phyloP scores from a whole-genome alignment of 2,329 filamentous ascomycete species.

The Venturia effusa region DNA sequence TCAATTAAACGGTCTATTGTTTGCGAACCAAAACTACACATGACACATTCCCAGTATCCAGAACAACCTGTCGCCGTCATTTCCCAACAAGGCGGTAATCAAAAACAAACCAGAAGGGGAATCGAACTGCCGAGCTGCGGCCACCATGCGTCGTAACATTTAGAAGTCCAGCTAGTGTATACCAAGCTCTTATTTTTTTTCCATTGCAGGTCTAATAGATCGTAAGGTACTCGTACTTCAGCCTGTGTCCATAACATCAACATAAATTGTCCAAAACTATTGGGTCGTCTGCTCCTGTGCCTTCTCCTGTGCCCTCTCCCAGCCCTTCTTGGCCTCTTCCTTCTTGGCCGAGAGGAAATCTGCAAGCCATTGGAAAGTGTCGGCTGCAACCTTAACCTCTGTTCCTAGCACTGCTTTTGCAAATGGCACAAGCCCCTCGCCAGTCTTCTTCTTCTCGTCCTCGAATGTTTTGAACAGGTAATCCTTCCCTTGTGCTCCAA shows the following conservation, averaged over 20 bases:
- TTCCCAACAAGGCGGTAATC: not conserved
- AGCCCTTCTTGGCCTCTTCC: slow-evolving; percentile 10
- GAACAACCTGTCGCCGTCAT: not conserved
- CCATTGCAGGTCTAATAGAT: not conserved
- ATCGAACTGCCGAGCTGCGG: not conserved
- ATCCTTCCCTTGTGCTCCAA: slow-evolving; percentile 21
- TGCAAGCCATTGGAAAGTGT: slow-evolving; percentile 1
- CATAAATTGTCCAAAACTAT: not conserved
- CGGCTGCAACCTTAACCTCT: slow-evolving; percentile 19
- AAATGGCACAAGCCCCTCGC: slow-evolving; percentile 22
- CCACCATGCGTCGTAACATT: not conserved
- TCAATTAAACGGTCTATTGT: not conserved
- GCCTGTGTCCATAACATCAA: not conserved
- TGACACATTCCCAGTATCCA: not conserved
- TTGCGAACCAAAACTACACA: not conserved
- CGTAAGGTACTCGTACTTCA: not conserved
- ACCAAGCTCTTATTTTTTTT: not conserved
- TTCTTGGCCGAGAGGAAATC: slow-evolving; percentile 5
- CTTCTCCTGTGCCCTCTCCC: not conserved
- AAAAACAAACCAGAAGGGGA: not conserved
- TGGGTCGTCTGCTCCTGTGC: not conserved
- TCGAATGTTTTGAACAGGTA: slow-evolving; percentile 28
- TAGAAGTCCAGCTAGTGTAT: not conserved
- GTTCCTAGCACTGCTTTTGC: slow-evolving; percentile 27
- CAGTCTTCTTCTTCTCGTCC: slow-evolving; percentile 28